Conservation (phyloP, 768 basidiomycete genomes). For the Daedalea quercina region DNA sequence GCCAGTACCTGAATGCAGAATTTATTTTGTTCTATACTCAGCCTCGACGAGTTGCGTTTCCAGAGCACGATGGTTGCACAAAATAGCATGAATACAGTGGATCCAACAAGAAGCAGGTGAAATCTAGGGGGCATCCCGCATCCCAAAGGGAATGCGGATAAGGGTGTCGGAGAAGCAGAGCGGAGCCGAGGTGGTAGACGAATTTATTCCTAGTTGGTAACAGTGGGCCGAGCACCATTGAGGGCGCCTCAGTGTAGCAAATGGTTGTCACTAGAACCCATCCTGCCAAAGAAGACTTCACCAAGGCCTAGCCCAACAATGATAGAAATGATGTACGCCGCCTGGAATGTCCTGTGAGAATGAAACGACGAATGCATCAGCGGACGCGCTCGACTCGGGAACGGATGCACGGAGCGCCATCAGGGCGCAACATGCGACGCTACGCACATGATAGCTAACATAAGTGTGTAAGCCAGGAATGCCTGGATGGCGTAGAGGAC, state of each 20-base stretch:
- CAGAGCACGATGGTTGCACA: no score
- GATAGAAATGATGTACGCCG: conserved; percentile 68
- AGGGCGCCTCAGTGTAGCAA: conserved; percentile 8
- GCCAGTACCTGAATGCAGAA: no score
- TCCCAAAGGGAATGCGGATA: no score
- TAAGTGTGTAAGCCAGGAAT: conserved; percentile 59
- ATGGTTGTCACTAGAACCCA: conserved; percentile 22
- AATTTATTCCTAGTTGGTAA: no score
- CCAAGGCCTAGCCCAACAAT: conserved; percentile 67
- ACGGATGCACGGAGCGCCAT: neutral
- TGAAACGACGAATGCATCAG: neutral
- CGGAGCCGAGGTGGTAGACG: no score
- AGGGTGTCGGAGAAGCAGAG: no score
- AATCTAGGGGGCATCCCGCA: no score
- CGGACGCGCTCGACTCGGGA: neutral
- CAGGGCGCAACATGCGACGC: neutral
- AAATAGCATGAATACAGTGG: no score
- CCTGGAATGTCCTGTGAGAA: conserved; percentile 71
- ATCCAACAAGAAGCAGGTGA: no score
- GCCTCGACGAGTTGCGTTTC: no score
- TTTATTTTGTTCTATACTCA: no score
- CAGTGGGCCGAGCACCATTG: no score
- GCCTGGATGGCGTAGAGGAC: conserved; percentile 56
- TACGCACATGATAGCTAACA: conserved; percentile 77
- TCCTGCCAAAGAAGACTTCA: conserved; percentile 64